Base-by-base conservation (phyloP, 2,329 filamentous ascomycete species). In the Aureobasidium sp. region DNA sequence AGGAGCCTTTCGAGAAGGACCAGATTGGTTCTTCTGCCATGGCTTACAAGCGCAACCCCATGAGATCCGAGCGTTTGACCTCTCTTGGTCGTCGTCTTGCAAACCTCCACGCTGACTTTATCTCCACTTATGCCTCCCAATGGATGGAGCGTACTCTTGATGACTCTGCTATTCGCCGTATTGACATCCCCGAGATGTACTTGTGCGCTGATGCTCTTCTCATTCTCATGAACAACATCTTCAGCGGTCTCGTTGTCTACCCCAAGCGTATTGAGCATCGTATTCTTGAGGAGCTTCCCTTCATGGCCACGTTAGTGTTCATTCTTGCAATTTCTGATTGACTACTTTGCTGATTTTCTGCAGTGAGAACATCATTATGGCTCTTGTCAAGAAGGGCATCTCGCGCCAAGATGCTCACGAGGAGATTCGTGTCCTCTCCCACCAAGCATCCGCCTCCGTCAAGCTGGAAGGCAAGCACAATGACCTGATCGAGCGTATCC, bases 371-470 rank as follows among this genome's bases (percentile, higher is more conserved):
- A 83, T 90, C 65, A 87, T 90, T 66, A 90, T 94, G 87, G 82
- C 81, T 60, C 76, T 91, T 53, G 81, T 84, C 24, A 80, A 81
- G 54, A 79, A 83, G 63, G 88, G 87, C 27, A 78, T 75, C 24
- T 86, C 81, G 8, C 75, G 89, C 47, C 88, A 94, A 67, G 87
- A 90, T 53, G 85, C 88, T 1, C 90, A 95, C 70, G 90, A 95
- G 72, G 74, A 91, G 69, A 90, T 95, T 63, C 84, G 69, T 51
- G 86, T 95, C 1, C 77, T 95, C 39, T 87, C 80, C 2, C 85
- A 90, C 71, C 75, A 94, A 70, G 88, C 89, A 0, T 79, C 77
- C 38, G 74, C 77, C 27, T 81, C 85, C 10, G 84, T 89, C 35
- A 87, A 87, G 73, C 77, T 81, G 62, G 74, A 85, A 68, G 88